Conservation (phyloP, 108 stramenopile genomes). For the Skeletonema tropicum region DNA sequence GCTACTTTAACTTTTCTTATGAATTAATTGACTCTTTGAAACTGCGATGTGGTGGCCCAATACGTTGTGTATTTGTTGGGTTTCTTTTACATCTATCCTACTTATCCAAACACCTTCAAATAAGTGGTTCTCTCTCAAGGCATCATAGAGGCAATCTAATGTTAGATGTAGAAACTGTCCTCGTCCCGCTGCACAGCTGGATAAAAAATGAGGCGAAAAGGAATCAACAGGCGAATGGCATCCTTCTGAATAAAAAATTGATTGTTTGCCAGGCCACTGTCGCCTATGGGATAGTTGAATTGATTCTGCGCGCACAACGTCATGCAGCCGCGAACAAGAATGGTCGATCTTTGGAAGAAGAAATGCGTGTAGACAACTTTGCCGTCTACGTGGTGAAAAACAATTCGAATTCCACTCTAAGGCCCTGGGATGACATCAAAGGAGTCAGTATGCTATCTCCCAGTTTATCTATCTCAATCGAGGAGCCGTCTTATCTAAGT, state of each 20-base stretch:
- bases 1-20: no score
- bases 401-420: not conserved
- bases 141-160: no score
- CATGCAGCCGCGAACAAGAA: not conserved
- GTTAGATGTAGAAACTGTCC: not conserved
- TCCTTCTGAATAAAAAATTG: not conserved
- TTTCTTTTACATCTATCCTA: no score
- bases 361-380: constrained; percentile 1
- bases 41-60: no score
- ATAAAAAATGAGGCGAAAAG: not conserved
- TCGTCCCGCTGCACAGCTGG: constrained; percentile 4
- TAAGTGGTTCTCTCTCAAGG: no score
- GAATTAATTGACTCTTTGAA: no score
- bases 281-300: constrained; percentile 3
- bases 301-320: not conserved
- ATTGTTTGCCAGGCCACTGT: constrained; percentile 1
- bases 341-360: not conserved
- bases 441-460: constrained; percentile 2
- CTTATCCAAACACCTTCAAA: no score
- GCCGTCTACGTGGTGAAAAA: not conserved
- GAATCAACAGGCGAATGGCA: not conserved
- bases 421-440: constrained; percentile 9
- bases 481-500: constrained; percentile 1
- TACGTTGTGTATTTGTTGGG: no score
- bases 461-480: not conserved